Percentiles rank a stretch among this genome's conserved stretches.
These are phyloP conservation scores for Saccharomyces hybrid DNA, from an alignment of 1,139 yeast species.

Conservation along the genomic window DNA sequence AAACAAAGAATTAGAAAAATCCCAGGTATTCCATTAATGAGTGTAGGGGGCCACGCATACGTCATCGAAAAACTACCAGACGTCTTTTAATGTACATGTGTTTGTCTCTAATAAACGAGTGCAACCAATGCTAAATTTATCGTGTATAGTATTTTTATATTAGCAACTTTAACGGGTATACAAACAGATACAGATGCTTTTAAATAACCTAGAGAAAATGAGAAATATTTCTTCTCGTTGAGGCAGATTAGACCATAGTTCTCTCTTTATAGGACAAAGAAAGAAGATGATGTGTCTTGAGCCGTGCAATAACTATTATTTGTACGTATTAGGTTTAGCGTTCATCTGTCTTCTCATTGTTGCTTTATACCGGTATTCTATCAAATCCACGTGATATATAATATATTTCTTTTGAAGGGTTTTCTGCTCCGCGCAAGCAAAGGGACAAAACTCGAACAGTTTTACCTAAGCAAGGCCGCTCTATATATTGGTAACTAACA, in stretches of 20 bases:
- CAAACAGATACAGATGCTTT: background rate
- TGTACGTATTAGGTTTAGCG: background rate
- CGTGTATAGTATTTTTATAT: background rate
- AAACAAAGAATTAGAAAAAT: constrained; percentile 90
- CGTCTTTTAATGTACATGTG: constrained; percentile 47
- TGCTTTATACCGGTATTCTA: background rate
- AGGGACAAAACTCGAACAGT: background rate
- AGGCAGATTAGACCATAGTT: too few species aligned
- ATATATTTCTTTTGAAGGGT: background rate
- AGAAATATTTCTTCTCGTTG: background rate
- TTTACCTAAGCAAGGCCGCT: background rate
- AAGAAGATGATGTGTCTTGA: background rate
- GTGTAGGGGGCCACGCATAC: constrained; percentile 89
- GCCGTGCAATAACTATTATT: background rate
- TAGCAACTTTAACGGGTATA: background rate
- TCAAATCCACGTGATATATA: background rate
- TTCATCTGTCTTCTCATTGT: too few species aligned
- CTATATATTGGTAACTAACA: too few species aligned
- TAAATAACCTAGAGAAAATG: background rate
- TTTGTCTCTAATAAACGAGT: background rate
- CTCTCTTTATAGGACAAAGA: background rate
- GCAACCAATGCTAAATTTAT: background rate
- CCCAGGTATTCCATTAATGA: constrained; percentile 94
- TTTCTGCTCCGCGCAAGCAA: background rate
- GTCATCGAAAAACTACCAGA: constrained; percentile 93